A percentile compares a stretch with the other conserved stretches of the same genome.
phyloP scores from a whole-genome alignment of 352 stramenopile genomes.

The Globisporangium emineosum region DNA sequence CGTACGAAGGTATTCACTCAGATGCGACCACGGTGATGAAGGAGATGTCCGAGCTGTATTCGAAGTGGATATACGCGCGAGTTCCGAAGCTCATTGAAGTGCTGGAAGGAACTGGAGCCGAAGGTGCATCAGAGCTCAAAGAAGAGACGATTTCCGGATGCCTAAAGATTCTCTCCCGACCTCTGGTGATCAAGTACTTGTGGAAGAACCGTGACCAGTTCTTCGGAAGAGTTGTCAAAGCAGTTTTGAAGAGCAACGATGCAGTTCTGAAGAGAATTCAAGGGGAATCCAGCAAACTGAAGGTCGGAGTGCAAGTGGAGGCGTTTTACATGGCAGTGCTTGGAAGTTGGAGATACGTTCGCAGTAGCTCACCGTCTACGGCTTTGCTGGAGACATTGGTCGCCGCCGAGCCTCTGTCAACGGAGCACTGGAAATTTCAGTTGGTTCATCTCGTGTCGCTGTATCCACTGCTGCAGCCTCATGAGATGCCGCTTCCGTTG shows the following conservation, averaged over 20 bases:
- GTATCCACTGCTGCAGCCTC: constrained; percentile 55
- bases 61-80: constrained; percentile 47
- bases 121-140: constrained; percentile 27
- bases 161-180: constrained; percentile 36
- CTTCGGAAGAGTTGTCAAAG: constrained; percentile 37
- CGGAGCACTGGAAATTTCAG: constrained; percentile 76
- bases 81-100: constrained; percentile 41
- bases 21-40: constrained; percentile 44
- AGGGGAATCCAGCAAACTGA: constrained; percentile 51
- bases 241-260: constrained; percentile 47
- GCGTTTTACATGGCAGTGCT: constrained; percentile 52
- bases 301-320: constrained; percentile 53
- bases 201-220: constrained; percentile 44
- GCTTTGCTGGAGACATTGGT: constrained; percentile 35
- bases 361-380: constrained; percentile 12
- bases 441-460: constrained; percentile 69
- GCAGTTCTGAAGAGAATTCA: constrained; percentile 48
- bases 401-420: constrained; percentile 29
- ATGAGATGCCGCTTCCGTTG: constrained; percentile 36
- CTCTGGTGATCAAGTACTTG: constrained; percentile 36
- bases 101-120: constrained; percentile 31
- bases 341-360: constrained; percentile 50
- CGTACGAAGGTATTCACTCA: constrained; percentile 50
- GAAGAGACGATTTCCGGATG: constrained; percentile 39
- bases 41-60: constrained; percentile 47